phyloP scores from a whole-genome alignment of 345 rosid species.

The Microthlaspi erraticum region DNA sequence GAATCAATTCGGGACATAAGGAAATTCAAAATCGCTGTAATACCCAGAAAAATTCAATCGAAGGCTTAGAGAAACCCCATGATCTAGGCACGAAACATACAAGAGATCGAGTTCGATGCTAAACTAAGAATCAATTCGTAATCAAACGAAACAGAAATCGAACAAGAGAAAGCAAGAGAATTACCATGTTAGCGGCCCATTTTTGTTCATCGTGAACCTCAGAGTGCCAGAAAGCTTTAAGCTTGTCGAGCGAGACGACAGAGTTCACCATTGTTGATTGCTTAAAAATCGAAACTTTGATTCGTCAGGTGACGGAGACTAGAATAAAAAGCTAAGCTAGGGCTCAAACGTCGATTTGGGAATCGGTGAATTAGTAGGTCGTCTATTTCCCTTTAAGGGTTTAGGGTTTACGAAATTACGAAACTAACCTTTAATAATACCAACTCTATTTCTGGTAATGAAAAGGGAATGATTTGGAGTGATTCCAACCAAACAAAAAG shows the following conservation, averaged over 20 bases:
- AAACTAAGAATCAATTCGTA: slow-evolving; percentile 1
- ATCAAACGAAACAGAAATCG: slow-evolving; percentile 3
- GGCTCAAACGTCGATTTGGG: slow-evolving; percentile 24
- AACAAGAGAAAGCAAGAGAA: background rate
- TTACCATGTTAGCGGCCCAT: slow-evolving; percentile 74
- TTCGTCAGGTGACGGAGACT: slow-evolving; percentile 1
- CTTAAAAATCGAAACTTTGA: slow-evolving; percentile 18
- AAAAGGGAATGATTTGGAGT: slow-evolving; percentile 25
- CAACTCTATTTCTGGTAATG: background rate
- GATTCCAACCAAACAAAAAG: slow-evolving; percentile 21
- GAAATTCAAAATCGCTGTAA: background rate
- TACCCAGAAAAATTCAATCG: background rate
- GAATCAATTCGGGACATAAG: background rate
- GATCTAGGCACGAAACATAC: background rate
- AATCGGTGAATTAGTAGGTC: slow-evolving; percentile 9
- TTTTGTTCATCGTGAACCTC: slow-evolving; percentile 76
- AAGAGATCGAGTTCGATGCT: background rate
- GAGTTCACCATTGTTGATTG: slow-evolving; percentile 56
- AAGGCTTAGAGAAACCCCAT: background rate
- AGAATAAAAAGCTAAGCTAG: slow-evolving; percentile 3
- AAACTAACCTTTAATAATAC: slow-evolving; percentile 29
- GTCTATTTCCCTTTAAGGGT: slow-evolving; percentile 6
- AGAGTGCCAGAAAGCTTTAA: slow-evolving; percentile 65
- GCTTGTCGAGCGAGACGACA: slow-evolving; percentile 53
- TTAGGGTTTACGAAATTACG: slow-evolving; percentile 14